Percentiles rank a stretch among this genome's conserved stretches.
Conservation (phyloP, 23 red algal genomes). For the Agarophyton chilense region DNA sequence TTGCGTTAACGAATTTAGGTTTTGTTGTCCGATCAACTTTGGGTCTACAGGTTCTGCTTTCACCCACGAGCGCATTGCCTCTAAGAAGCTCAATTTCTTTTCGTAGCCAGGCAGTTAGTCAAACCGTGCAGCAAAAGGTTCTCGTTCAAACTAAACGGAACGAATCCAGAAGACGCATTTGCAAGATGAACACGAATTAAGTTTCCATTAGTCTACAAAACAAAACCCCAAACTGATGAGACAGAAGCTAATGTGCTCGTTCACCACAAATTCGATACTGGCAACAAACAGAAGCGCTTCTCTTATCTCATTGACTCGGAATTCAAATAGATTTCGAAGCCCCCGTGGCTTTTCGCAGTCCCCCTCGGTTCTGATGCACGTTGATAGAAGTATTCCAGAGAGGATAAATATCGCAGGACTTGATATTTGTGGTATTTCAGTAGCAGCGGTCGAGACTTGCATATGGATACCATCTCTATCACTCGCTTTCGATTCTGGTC, state of each 20-base stretch:
- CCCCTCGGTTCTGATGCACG: background rate
- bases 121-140: too few species aligned
- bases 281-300: background rate
- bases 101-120: too few species aligned
- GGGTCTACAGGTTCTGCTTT: too few species aligned
- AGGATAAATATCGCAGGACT: slow-evolving; percentile 30
- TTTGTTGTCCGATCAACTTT: too few species aligned
- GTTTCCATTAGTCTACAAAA: too few species aligned
- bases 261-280: background rate
- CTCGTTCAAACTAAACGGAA: too few species aligned
- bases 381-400: slow-evolving; percentile 33
- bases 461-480: slow-evolving; percentile 53
- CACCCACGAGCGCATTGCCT: too few species aligned
- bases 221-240: background rate
- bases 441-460: slow-evolving; percentile 58
- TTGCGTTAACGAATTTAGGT: too few species aligned
- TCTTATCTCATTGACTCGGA: background rate
- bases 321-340: background rate
- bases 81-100: too few species aligned
- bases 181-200: too few species aligned
- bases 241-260: background rate
- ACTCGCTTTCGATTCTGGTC: slow-evolving; percentile 57
- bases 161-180: too few species aligned
- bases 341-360: background rate
- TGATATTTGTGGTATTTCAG: slow-evolving; percentile 63